Conservation (phyloP, 441 rosid species). For the Pelargonium myrrhifolium region DNA sequence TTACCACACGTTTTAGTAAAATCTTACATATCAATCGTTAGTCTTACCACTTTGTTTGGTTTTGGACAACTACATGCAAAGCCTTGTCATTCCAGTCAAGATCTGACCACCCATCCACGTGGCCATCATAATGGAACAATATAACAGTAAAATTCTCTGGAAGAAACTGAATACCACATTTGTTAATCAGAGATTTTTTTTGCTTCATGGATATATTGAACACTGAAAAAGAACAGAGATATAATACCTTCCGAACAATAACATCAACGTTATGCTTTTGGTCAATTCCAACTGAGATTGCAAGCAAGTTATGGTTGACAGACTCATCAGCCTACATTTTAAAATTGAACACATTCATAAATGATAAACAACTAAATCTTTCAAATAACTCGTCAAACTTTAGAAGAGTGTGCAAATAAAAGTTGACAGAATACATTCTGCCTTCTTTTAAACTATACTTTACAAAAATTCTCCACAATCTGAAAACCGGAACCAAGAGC, state of each 20-base stretch:
- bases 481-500: neutral
- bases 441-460: too few species aligned
- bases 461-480: neutral
- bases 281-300: conserved; percentile 80
- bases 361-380: conserved; percentile 5
- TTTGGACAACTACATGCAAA: conserved; percentile 74
- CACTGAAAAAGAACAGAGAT: conserved; percentile 10
- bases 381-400: neutral
- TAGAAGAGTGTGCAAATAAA: neutral
- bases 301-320: conserved; percentile 52
- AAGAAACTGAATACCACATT: conserved; percentile 73
- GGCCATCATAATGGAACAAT: conserved; percentile 89
- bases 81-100: conserved; percentile 79
- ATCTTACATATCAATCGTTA: neutral
- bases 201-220: neutral
- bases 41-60: conserved; percentile 87
- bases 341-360: conserved; percentile 18
- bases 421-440: neutral
- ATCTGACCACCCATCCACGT: conserved; percentile 74
- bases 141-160: conserved; percentile 74
- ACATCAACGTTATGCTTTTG: conserved; percentile 67
- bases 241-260: conserved; percentile 66
- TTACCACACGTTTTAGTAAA: neutral
- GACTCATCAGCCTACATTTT: conserved; percentile 37
- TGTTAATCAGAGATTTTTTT: conserved; percentile 27